Percentiles rank a stretch among this genome's conserved stretches.
Conservation (phyloP, 306 rosid genomes). For the Heteromeles arbutifolia region DNA sequence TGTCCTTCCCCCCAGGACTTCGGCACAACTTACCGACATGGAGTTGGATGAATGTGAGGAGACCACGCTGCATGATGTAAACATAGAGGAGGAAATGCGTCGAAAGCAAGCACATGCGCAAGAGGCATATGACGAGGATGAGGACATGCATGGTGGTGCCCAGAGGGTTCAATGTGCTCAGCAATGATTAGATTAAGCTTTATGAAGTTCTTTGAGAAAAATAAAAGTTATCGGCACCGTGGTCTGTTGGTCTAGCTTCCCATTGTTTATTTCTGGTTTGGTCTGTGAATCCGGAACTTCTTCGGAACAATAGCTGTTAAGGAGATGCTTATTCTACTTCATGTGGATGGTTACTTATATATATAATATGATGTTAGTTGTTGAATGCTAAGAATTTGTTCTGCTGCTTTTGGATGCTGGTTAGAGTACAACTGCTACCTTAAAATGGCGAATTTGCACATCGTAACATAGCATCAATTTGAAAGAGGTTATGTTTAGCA, state of each 20-base stretch:
- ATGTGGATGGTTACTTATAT: not conserved
- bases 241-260: not conserved
- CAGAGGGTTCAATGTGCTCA: constrained; percentile 97
- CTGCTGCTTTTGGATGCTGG: not conserved
- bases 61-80: constrained; percentile 87
- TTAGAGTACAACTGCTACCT: too few relatives aligned
- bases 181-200: constrained; percentile 17
- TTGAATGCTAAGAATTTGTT: not conserved
- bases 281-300: not conserved
- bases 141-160: constrained; percentile 89
- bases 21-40: constrained; percentile 77
- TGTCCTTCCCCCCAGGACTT: constrained; percentile 57
- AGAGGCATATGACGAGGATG: constrained; percentile 88
- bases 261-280: not conserved
- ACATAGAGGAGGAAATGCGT: constrained; percentile 81
- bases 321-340: not conserved
- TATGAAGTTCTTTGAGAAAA: not conserved
- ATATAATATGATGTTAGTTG: not conserved
- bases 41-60: constrained; percentile 95
- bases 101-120: constrained; percentile 56
- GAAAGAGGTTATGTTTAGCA: too few relatives aligned
- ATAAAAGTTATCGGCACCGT: not conserved
- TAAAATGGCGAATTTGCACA: too few relatives aligned
- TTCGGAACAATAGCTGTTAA: not conserved
- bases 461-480: too few relatives aligned